Base-by-base conservation (phyloP, 768 basidiomycete species). In the Suillus luteus region DNA sequence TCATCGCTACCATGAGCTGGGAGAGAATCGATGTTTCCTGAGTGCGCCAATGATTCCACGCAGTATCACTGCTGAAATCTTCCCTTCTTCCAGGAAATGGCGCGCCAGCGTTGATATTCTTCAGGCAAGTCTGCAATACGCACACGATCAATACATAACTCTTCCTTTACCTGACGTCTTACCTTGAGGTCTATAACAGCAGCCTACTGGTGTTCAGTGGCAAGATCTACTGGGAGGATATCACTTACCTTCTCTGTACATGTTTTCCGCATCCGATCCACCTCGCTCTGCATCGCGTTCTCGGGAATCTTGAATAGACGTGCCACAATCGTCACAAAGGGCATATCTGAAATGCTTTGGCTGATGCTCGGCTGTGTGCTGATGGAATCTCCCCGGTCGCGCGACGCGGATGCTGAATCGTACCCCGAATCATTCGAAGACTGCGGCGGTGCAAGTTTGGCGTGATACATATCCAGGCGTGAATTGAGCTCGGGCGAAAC, bases 161-260 rank as follows among this genome's bases (percentile, higher is more conserved):
- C 22, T 22, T 17, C 14, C 41, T 31, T 19, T 27, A 58, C 24
- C 11, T 41, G 40, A 19, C 52, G 44, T 66, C 72, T 52, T 71
- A 90, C 93, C 85, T 96, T 97, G 62, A 96, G 82, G 73, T 97
- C 95, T 51, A 83, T 83, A 63, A 97, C 77, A 0, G 95, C 95
- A 31, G 95, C 93, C 88, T 93, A 66, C 37, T 63, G 55, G 60
- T 60, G 24, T 65, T 64, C 24, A 65, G 63, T 40, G 46, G 49
- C 46, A 15, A 66, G 38, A 70, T 62, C 22, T 19, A 1, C 11
- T 54, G n/a, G 37, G 44, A 17, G 15, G 52, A 43, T 1, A n/a
- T 5, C 35, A 67, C 77, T 55, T 65, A 86, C 91, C 83, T 93
- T 93, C 72, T 94, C 92, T 22, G 89, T 89, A 60, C 91, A 93